Evolutionary conservation across 1,284 basidiomycete genomes (phyloP).

Genomic region (Trichosporon sp.): DNA sequence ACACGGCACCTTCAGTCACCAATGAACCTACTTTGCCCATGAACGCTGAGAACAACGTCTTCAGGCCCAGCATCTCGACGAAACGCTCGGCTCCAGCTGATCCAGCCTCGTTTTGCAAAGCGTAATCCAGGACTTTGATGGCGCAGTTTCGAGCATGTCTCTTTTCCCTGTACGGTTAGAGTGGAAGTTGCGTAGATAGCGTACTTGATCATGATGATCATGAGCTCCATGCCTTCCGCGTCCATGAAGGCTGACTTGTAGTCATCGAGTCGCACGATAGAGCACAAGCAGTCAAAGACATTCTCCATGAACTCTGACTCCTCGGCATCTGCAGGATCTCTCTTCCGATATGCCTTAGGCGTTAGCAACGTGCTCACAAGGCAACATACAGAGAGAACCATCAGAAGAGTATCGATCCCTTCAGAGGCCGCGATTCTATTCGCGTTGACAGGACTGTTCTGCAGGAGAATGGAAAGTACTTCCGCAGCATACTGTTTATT

Average conservation of each 20-base stretch:
- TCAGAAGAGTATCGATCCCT: slow-evolving; percentile 74
- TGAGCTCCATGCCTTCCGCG: slow-evolving; percentile 92
- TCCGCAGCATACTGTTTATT: slow-evolving; percentile 85
- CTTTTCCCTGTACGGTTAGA: slow-evolving; percentile 62
- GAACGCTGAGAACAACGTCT: slow-evolving; percentile 79
- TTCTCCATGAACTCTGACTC: slow-evolving; percentile 98
- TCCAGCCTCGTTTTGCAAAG: slow-evolving; percentile 76
- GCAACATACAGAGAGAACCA: slow-evolving; percentile 69
- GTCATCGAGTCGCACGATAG: slow-evolving; percentile 66
- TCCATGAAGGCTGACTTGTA: slow-evolving; percentile 77
- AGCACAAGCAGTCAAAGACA: slow-evolving; percentile 82
- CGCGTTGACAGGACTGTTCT: slow-evolving; percentile 64
- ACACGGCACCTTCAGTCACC: background rate
- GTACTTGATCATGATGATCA: slow-evolving; percentile 93
- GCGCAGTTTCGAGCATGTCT: slow-evolving; percentile 70
- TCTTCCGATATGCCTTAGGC: slow-evolving; percentile 73
- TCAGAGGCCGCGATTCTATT: slow-evolving; percentile 62
- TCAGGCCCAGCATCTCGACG: slow-evolving; percentile 80
- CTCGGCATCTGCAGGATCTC: slow-evolving; percentile 76
- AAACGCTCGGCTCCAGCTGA: slow-evolving; percentile 74
- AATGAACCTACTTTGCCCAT: slow-evolving; percentile 75
- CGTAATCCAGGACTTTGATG: slow-evolving; percentile 87
- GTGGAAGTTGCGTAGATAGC: background rate
- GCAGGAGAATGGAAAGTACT: slow-evolving; percentile 81
- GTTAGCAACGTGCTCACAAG: background rate